Base-by-base conservation (phyloP, 2,329 filamentous ascomycete species). In the Paraphoma chrysanthemicola region DNA sequence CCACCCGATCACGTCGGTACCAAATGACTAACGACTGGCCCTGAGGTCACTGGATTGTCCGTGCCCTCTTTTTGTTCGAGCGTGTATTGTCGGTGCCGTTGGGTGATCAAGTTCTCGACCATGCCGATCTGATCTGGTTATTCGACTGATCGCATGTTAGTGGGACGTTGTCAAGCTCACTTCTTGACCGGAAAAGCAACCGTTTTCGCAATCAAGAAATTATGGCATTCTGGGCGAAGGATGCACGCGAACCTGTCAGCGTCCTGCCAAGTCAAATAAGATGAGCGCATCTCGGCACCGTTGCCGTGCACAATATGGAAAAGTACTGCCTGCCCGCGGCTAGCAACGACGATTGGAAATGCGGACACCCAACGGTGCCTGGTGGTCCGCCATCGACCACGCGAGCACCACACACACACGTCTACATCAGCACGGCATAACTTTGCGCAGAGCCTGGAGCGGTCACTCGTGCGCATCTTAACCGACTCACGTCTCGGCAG, bases 201-300 rank as follows among this genome's bases (percentile, higher is more conserved):
- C 10, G 9, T 10, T 36, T 36, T 14, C 33, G 33, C 14, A 14
- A 36, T 14, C 33, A 36, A 36, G 33, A 7, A 10, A 10, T 14
- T 36, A 36, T 4, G 33, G 33, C 33, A 36, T 14, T 36, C 9
- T 17, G 42, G 17, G 42, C 16, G 12, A n/a, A 28, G 28, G 42
- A 44, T 44, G 16, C 17, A 3, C 18, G 28, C 17, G 17, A 12
- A 44, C 11, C 17, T 8, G 11, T 18, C 42, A 12, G 9, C 28
- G 17, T 30, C 23, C 48, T 50, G 38, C 48, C 48, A 50, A 50
- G 48, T 29, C 6, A 9, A 31, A 41, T 50, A 31, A 50, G 38
- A 50, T 50, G 38, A 31, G 38, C 47, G 4, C n/a, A 42, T 43
- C 48, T 50, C 39, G 48, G 38, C 29, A 29, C 29, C 38, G 28